Base-by-base conservation (phyloP, 192 early-diverging fungal genomes). In the Bifiguratus adelaidae region DNA sequence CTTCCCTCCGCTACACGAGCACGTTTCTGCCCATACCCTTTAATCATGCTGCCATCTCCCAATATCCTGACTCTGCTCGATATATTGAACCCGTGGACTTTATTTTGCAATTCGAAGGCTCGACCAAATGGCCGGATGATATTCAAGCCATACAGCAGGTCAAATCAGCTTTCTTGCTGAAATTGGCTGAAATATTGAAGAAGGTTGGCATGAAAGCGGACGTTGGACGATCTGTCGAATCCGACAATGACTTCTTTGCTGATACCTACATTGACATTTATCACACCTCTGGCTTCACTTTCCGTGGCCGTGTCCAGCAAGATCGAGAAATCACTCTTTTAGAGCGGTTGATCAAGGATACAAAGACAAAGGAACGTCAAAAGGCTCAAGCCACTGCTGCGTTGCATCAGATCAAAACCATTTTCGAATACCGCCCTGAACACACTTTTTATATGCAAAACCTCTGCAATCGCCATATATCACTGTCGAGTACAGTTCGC, bases 101-200 rank as follows among this genome's bases (percentile, higher is more conserved):
- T 3, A 43, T 85, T 7, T 69, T 98, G 33, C 85, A 90, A 53
- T 86, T 98, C 64, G 86, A 93, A 45, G 44, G 61, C 7, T 88
- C 88, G 7, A 68, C 60, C 24, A 80, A 85, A 54, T 98, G 92
- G 91, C 92, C 95, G 13, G 82, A 87, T 64, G 86, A 95, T 44
- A 61, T 95, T 1, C 61, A 56, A 2, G 89, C 92, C 4, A 73
- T 98, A 43, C 84, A 92, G 70, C 82, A 86, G 30, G 78, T 92
- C 70, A 98, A 98, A 62, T 56, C 73, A 0, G 92, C 95, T 6
- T 91, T 96, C 48, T 78, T 83, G 50, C 59, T 92, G 41, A 75
- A 77, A 33, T 68, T 98, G 32, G 82, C 74, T 21, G 79, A 86
- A 36, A 68, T 62, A 57, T 65, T 63, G 41, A 63, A 56, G 61